Conservation (phyloP, 176 grass and related monocot genomes). For the Chloris gayana region DNA sequence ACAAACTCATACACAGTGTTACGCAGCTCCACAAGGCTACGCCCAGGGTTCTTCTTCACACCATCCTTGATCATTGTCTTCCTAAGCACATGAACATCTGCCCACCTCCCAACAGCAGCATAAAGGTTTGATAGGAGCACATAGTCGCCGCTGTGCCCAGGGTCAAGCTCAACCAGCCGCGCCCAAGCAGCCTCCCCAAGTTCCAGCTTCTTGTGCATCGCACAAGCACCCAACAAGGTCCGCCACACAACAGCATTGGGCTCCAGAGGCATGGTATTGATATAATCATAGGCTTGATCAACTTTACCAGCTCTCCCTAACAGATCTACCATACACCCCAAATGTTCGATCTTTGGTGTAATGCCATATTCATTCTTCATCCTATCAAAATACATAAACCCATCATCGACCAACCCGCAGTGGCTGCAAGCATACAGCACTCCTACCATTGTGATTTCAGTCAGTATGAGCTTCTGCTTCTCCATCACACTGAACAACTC, state of each 20-base stretch:
- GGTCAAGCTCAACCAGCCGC: slow-evolving; percentile 64
- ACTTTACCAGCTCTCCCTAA: slow-evolving; percentile 77
- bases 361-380: slow-evolving; percentile 68
- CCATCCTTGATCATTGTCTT: slow-evolving; percentile 62
- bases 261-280: slow-evolving; percentile 65
- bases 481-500: slow-evolving; percentile 72
- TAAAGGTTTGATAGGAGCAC: slow-evolving; percentile 91
- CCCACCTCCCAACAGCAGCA: slow-evolving; percentile 70
- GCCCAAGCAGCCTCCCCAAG: slow-evolving; percentile 70
- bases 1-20: slow-evolving; percentile 77
- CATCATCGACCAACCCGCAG: slow-evolving; percentile 77
- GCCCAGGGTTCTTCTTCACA: slow-evolving; percentile 80
- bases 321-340: slow-evolving; percentile 89
- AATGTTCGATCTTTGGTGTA: slow-evolving; percentile 69
- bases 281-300: slow-evolving; percentile 73
- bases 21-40: slow-evolving; percentile 64
- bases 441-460: slow-evolving; percentile 82
- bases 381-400: slow-evolving; percentile 74
- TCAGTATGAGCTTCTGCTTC: slow-evolving; percentile 57
- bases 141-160: slow-evolving; percentile 75
- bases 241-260: slow-evolving; percentile 77
- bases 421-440: slow-evolving; percentile 93
- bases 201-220: slow-evolving; percentile 77
- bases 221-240: slow-evolving; percentile 81
- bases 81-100: slow-evolving; percentile 60